phyloP scores from a whole-genome alignment of 768 basidiomycete species.

The Mycena pura region DNA sequence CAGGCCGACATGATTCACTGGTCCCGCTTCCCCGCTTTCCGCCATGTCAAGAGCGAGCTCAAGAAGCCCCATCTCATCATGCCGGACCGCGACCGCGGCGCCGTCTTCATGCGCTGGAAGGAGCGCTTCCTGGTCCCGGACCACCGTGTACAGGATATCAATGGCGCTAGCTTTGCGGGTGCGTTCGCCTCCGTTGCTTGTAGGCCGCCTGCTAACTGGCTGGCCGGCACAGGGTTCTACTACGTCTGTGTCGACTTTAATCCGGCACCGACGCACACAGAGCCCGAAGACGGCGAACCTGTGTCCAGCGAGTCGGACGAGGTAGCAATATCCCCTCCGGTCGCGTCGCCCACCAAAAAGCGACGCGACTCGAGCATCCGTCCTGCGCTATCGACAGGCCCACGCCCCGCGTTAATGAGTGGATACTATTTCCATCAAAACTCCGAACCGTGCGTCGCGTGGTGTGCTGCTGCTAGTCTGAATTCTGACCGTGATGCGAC shows the following conservation, averaged over 20 bases:
- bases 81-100: conserved; percentile 75
- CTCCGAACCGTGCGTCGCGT: conserved; percentile 80
- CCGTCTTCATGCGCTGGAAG: conserved; percentile 97
- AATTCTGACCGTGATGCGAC: no score
- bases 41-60: conserved; percentile 80
- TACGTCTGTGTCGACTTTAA: conserved; percentile 95
- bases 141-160: conserved; percentile 92
- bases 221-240: conserved; percentile 76
- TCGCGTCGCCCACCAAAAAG: conserved; percentile 41
- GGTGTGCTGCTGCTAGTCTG: conserved; percentile 1
- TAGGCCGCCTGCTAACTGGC: conserved; percentile 2
- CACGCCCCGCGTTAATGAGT: conserved; percentile 73
- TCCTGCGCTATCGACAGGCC: conserved; percentile 57
- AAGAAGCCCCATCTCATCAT: conserved; percentile 81
- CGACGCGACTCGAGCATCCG: conserved; percentile 58
- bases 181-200: conserved; percentile 34
- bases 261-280: conserved; percentile 52
- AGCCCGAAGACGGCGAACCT: conserved; percentile 13
- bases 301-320: conserved; percentile 27
- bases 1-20: conserved; percentile 94
- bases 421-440: conserved; percentile 95
- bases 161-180: conserved; percentile 95
- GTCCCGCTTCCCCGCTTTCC: conserved; percentile 91
- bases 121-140: conserved; percentile 96
- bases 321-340: conserved; percentile 31